Evolutionary conservation across 257 asterid genomes (phyloP).

Genomic region (Solanum bulbocastanum): DNA sequence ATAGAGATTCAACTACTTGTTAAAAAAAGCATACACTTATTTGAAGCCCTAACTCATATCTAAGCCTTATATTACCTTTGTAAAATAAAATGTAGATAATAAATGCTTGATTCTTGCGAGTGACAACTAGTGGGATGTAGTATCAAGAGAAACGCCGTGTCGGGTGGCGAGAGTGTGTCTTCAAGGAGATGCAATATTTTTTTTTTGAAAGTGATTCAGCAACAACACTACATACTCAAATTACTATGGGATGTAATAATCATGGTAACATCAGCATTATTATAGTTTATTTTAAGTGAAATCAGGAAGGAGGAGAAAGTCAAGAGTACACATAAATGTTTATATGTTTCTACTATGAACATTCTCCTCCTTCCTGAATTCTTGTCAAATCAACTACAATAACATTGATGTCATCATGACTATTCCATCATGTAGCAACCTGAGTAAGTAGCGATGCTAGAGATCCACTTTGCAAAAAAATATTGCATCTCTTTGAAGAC

Average conservation of each 20-base stretch:
- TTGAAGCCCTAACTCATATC: background rate
- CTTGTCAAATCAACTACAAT: too few species aligned
- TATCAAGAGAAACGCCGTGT: background rate
- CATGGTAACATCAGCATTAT: background rate
- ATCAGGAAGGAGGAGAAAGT: background rate
- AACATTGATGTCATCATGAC: too few species aligned
- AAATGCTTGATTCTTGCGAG: too few species aligned
- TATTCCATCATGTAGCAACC: too few species aligned
- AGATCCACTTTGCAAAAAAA: too few species aligned
- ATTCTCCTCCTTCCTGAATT: too few species aligned
- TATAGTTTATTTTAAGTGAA: background rate
- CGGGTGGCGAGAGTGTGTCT: constrained; percentile 2
- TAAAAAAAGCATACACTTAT: background rate
- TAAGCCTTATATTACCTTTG: constrained; percentile 1
- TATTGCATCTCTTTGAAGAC: too few species aligned
- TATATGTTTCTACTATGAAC: too few species aligned
- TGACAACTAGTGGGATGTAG: too few species aligned
- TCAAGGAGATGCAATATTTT: background rate
- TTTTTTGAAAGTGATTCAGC: background rate
- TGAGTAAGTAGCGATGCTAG: too few species aligned
- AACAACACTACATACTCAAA: background rate
- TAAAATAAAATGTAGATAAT: background rate
- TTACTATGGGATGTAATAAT: background rate
- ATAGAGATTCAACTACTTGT: background rate
- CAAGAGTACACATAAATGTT: too few species aligned